phyloP scores from a whole-genome alignment of 2,329 filamentous ascomycete genomes.

The Colletotrichum abscissum region DNA sequence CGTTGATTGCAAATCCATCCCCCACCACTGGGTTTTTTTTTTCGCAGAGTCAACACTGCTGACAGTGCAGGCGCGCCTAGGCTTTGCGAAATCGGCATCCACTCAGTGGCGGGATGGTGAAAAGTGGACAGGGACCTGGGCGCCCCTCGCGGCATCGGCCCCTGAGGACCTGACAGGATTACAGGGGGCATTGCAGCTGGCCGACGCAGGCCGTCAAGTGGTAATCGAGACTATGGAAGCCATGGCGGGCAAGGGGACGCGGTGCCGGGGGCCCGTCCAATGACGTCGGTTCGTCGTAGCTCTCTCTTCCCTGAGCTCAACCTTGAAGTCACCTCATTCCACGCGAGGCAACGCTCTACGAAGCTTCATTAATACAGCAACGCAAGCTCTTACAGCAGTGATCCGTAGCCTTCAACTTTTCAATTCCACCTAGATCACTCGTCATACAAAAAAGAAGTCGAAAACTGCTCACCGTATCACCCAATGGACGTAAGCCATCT shows the following conservation, averaged over 20 bases:
- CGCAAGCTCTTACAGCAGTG: background rate
- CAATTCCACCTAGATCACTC: background rate
- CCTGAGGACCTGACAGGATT: background rate
- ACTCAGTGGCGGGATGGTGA: constrained; percentile 22
- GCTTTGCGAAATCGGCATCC: constrained; percentile 32
- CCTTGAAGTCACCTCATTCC: constrained; percentile 12
- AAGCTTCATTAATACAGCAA: background rate
- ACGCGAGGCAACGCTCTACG: background rate
- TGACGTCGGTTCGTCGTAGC: constrained; percentile 25
- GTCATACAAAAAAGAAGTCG: background rate
- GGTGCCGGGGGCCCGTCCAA: constrained; percentile 15
- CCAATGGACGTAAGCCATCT: constrained; percentile 43
- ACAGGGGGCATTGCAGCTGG: constrained; percentile 9
- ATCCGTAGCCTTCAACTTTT: too few species aligned
- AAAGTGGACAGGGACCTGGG: background rate
- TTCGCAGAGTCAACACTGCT: constrained; percentile 2
- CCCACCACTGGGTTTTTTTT: constrained; percentile 33
- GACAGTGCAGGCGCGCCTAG: background rate
- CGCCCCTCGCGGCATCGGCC: constrained; percentile 26
- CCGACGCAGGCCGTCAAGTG: background rate
- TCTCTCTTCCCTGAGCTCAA: background rate
- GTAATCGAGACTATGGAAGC: too few species aligned
- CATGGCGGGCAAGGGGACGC: background rate
- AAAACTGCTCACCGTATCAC: background rate
- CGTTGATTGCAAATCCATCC: constrained; percentile 37